Base-by-base conservation (phyloP, 2,329 filamentous ascomycete species). In the Macroventuria anomochaeta region DNA sequence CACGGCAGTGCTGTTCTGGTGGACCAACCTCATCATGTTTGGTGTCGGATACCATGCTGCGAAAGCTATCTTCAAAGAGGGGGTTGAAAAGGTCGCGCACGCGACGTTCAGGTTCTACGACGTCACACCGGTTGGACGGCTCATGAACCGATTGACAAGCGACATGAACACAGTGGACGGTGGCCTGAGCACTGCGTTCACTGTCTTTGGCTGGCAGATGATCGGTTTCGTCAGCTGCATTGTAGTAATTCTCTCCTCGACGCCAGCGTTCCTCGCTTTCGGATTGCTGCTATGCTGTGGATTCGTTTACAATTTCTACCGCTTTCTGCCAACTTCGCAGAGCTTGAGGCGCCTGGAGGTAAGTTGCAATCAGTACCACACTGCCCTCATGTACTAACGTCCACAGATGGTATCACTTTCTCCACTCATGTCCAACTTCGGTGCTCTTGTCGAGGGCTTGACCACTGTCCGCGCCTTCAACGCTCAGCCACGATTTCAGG, bases 21-120 rank as follows among this genome's bases (percentile, higher is more conserved):
- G 87, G 7, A 85, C 85, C 0, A 86, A 90, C 57, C 74, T 86
- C 5, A 80, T 90, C 26, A 84, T 93, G 67, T 81, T 93, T 11
- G 77, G 88, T n/a, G 90, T 96, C 58, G 85, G 91, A 18, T 93
- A 95, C 70, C 83, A 84, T 26, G 90, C 92, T 0, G 90, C 90
- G 0, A 89, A 88, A 63, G 78, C 80, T 6, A 83, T 97, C 42
- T 96, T 96, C 74, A 80, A 79, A 56, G 81, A 85, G 32, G 89
- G 91, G 17, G 85, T 96, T 75, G 77, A 82, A 1, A 84, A 83
- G 44, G 90, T 96, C 42, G 88, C 88, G 68, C 84, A 86, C 64
- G 90, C 92, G 0, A 93, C 88, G 0, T 96, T 97, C 76, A 86
- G 91, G 1, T 97, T 93, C 73, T 95, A 96, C 76, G 93, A 97